Base-by-base conservation (phyloP, 2,329 filamentous ascomycete genomes). In the Penicillium olsonii region DNA sequence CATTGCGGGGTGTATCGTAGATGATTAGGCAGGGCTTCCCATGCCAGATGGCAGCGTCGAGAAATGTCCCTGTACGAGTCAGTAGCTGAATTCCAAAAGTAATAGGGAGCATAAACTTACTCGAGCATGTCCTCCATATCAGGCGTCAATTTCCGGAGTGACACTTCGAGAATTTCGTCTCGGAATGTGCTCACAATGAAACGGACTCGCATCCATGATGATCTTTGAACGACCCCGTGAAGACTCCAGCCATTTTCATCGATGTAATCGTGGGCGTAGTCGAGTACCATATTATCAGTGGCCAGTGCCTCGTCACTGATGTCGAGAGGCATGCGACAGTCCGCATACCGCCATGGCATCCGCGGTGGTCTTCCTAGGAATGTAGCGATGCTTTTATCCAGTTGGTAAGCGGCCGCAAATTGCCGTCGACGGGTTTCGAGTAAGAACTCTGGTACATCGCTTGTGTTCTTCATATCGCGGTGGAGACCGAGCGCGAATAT, bases 331-430 rank as follows among this genome's bases (percentile, higher is more conserved):
- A 57, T 51, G 12, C 43, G 42, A 37, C 59, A 60, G 37, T 64
- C 57, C 0, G 54, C 55, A 42, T 65, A 58, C 15, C 63, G 53
- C 41, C 46, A 48, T 15, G 61, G 56, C 11, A 66, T 57, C 14
- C 57, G 48, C 5, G 63, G 62, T 7, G 63, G 63, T 14, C 63
- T 55, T 1, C 64, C 64, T 4, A 67, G 46, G 15, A 66, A 62
- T 2, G 64, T 67, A 10, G 60, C 62, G 10, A 67, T 52, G 18
- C 48, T 61, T 49, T 67, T 67, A 33, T 67, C 64, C 2, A 65
- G 42, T 31, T 64, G 60, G 29, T 67, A 66, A 0, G 57, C 55
- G 7, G 57, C 62, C 4, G 60, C 57, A 29, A 66, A 66, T 1
- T 55, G 47, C 46, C 68, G 50, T 15, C 62, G 52, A 5, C 63